These are phyloP conservation scores for Kingdonia uniflora DNA, from an alignment of 164 flowering plant species.

Conservation along the genomic window DNA sequence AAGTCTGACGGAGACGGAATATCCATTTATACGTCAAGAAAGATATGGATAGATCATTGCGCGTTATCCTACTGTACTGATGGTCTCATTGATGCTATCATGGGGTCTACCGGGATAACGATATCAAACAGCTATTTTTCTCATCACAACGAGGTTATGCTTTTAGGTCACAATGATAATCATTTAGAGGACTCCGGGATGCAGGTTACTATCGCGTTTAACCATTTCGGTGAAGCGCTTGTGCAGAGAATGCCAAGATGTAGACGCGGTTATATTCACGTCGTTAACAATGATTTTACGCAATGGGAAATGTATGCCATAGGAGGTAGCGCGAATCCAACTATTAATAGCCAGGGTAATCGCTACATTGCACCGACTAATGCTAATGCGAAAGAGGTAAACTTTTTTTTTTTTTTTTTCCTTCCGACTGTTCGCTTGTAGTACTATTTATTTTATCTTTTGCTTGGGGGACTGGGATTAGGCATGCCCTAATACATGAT, in stretches of 20 bases:
- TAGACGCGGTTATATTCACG: slow-evolving; percentile 68
- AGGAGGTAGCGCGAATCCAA: slow-evolving; percentile 76
- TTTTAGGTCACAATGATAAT: slow-evolving; percentile 49
- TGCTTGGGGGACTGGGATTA: no score
- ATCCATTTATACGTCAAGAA: slow-evolving; percentile 36
- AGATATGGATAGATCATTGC: slow-evolving; percentile 80
- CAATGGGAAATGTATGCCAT: slow-evolving; percentile 87
- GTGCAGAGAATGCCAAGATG: slow-evolving; percentile 83
- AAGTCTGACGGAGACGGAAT: slow-evolving; percentile 79
- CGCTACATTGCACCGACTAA: slow-evolving; percentile 59
- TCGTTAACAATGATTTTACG: slow-evolving; percentile 69
- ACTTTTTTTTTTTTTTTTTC: background rate
- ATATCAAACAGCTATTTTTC: slow-evolving; percentile 66
- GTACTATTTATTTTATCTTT: no score
- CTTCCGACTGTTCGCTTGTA: no score
- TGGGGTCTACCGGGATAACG: slow-evolving; percentile 77
- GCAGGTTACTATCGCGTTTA: slow-evolving; percentile 81
- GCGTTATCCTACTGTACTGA: slow-evolving; percentile 54
- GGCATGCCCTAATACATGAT: no score
- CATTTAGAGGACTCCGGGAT: slow-evolving; percentile 46
- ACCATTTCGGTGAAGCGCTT: slow-evolving; percentile 58
- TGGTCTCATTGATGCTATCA: slow-evolving; percentile 64
- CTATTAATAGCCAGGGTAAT: slow-evolving; percentile 75
- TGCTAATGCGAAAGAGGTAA: slow-evolving; percentile 61
- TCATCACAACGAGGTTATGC: slow-evolving; percentile 72